Evolutionary conservation across 2,329 filamentous ascomycete species (phyloP), one percentile per base, ranked within the genome.

Genomic region (Cercospora nicotianae): DNA sequence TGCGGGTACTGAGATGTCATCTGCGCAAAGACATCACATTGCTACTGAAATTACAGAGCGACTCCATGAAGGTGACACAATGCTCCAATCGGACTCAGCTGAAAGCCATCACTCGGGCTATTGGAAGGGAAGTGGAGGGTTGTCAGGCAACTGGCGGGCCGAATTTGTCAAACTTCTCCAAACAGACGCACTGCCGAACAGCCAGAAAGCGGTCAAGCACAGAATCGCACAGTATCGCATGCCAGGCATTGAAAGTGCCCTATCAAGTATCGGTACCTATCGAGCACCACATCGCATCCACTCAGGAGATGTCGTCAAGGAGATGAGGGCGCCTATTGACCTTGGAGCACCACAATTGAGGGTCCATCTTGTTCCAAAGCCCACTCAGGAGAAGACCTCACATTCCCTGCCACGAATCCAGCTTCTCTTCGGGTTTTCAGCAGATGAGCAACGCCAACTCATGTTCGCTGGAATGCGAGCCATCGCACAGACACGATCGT

Each of bases 371-470:
- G 42, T 65, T 31, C 63, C 63, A 10, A 23, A 28, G 39, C 57
- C 57, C 9, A 16, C 55, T 9, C 10, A 16, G 63, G 36, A 28
- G 9, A 48, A 61, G 2, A 13, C 18, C 18, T 30, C 20, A 20
- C 31, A 30, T 18, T 18, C 7, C 7, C 64, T 70, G 12, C 72
- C 72, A 36, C 61, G 61, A n/a, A 28, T 72, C 28, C 63, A 67
- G 33, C 62, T 72, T 48, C 69, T 66, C n/a, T 71, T 71, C 57
- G 60, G 63, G 5, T 65, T 72, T 36, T n/a, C 62, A 8, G 36
- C 51, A 18, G 28, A 45, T 6, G 28, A 42, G 5, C 30, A 59
- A 8, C 62, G 55, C 20, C 31, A 69, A 23, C 59, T 72, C 10
- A 18, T 42, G 12, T 48, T 72, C 31, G 58, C 60, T 16, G 67